Evolutionary conservation across 371 early-diverging fungal genomes (phyloP), one percentile per base, ranked within the genome.

Genomic region (Mortierella sp.): DNA sequence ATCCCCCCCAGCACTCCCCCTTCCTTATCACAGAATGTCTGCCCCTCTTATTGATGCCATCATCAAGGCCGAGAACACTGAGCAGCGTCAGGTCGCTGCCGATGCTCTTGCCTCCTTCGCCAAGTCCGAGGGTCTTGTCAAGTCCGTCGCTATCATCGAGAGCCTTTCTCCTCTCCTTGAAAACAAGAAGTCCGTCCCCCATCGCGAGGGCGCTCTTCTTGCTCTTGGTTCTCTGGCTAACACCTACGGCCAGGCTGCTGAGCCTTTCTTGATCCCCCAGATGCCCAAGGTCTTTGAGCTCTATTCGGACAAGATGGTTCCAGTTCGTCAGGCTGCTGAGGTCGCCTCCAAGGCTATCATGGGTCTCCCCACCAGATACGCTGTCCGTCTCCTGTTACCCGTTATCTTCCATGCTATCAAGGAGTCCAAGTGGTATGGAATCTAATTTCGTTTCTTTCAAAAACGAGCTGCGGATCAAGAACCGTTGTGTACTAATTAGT

Each of bases 141-240:
- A 80, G 80, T 70, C 80, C 63, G 80, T 80, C 66, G 80, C 67
- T 22, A 74, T 74, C 68, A 80, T 80, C 71, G 80, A 80, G 43
- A 68, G 70, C 68, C 67, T 80, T 35, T 29, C 23, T 23, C 71
- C 80, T 55, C 75, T 80, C 68, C 80, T 80, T 37, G 80, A 80
- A 60, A 80, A 80, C 75, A 87, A 87, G 85, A 89, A 89, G 85
- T 85, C 86, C 34, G 84, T 84, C 32, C 76, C 83, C 34, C 86
- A 82, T 43, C 83, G 90, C 58, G 89, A 90, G 81, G 88, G 89
- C 32, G 89, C 86, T 60, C 75, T 88, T 61, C 76, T 89, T 26
- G 88, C 86, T 57, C 78, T 87, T 59, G 83, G 81, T 51, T 80
- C 86, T 34, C 55, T 90, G 56, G 83, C 82, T 72, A 76, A 64